phyloP scores from a whole-genome alignment of 2,329 filamentous ascomycete genomes.

The Penicillium sp. region DNA sequence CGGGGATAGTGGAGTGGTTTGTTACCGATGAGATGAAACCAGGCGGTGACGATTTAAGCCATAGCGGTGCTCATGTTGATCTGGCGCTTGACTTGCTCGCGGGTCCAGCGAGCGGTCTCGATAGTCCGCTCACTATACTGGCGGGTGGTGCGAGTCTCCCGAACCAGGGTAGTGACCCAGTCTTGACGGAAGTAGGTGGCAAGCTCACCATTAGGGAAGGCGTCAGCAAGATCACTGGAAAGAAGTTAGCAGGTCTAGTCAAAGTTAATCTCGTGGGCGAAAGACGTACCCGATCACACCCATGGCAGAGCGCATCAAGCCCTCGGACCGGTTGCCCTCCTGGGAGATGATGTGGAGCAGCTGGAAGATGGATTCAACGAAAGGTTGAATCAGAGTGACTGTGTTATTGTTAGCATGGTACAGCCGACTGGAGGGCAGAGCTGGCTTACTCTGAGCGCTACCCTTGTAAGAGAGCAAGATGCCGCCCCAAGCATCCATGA shows the following conservation, averaged over 20 bases:
- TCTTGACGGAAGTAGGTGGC: conserved; percentile 82
- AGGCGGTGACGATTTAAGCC: conserved; percentile 34
- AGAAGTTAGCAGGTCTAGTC: conserved; percentile 38
- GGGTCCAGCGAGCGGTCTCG: conserved; percentile 94
- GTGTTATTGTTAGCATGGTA: conserved; percentile 18
- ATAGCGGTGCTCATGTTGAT: conserved; percentile 43
- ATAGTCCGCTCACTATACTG: conserved; percentile 84
- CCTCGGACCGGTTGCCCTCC: conserved; percentile 87
- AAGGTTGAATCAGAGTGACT: conserved; percentile 74
- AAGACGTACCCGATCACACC: conserved; percentile 85
- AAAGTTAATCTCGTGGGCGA: neutral
- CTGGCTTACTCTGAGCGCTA: conserved; percentile 47
- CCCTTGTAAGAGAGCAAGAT: conserved; percentile 93
- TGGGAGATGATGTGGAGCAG: conserved; percentile 78
- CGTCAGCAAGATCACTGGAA: conserved; percentile 83
- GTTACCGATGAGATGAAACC: conserved; percentile 13
- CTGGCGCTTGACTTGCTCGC: conserved; percentile 96
- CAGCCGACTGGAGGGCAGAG: neutral
- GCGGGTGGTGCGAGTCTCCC: conserved; percentile 85
- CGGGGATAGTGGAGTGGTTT: neutral
- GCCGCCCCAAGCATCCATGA: conserved; percentile 98
- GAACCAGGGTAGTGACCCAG: conserved; percentile 86
- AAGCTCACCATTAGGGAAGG: conserved; percentile 89
- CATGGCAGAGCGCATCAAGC: conserved; percentile 90
- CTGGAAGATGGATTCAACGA: conserved; percentile 82